A percentile compares a stretch with the other conserved stretches of the same genome.
Conservation (phyloP, 345 rosid genomes). For the Rhodomyrtus tomentosa region DNA sequence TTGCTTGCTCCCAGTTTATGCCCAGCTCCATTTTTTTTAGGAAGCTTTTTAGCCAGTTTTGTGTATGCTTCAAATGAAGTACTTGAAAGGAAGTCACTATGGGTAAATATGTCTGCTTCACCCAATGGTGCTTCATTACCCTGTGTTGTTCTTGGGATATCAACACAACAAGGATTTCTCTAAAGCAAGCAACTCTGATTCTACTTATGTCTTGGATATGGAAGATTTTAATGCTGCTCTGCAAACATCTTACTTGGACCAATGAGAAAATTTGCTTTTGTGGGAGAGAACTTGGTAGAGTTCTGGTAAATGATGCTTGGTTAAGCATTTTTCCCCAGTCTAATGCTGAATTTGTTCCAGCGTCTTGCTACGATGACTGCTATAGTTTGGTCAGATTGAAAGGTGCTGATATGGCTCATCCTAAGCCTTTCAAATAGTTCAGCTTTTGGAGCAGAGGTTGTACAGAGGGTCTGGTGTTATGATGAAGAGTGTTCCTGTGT, state of each 20-base stretch:
- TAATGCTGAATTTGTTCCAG: not conserved
- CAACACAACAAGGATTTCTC: not conserved
- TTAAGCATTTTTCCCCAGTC: not conserved
- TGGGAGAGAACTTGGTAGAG: not conserved
- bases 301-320: not conserved
- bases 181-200: not conserved
- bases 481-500: not conserved
- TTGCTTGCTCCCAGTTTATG: not conserved
- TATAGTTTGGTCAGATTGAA: not conserved
- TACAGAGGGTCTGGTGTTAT: not conserved
- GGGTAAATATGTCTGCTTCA: not conserved
- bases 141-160: not conserved
- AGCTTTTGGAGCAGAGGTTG: not conserved
- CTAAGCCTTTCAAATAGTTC: not conserved
- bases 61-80: not conserved
- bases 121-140: not conserved
- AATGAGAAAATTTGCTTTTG: not conserved
- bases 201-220: not conserved
- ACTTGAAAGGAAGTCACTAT: not conserved
- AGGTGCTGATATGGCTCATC: not conserved
- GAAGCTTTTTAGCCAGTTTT: not conserved
- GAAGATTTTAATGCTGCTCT: not conserved
- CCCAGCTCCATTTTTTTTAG: not conserved
- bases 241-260: not conserved
- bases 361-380: not conserved